Evolutionary conservation across 2,329 filamentous ascomycete genomes (phyloP).

Genomic region (Chalaropsis ovoidea): DNA sequence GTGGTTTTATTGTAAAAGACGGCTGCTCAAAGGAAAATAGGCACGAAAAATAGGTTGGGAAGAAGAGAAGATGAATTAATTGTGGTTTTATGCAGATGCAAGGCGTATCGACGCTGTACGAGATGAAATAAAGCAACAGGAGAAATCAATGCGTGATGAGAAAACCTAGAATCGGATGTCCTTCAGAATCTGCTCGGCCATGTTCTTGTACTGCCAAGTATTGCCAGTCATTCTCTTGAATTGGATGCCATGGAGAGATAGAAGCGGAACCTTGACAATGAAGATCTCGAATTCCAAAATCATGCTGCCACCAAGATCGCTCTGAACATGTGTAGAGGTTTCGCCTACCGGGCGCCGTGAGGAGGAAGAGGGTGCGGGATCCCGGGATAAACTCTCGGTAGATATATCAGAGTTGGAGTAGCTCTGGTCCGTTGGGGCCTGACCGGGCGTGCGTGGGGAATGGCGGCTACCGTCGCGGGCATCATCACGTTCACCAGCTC

Average conservation of each 20-base stretch:
- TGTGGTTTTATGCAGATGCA: not conserved
- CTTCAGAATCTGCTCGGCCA: conserved; percentile 89
- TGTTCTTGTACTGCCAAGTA: conserved; percentile 97
- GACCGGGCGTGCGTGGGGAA: conserved; percentile 34
- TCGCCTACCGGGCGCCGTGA: conserved; percentile 51
- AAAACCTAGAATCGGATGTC: conserved; percentile 56
- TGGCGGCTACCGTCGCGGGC: conserved; percentile 47
- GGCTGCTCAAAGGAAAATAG: not conserved
- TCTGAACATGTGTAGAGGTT: conserved; percentile 85
- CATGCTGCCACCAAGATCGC: conserved; percentile 74
- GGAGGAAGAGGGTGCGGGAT: conserved; percentile 39
- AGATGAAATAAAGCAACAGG: not conserved
- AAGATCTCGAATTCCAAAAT: conserved; percentile 87
- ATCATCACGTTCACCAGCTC: conserved; percentile 58
- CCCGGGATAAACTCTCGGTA: conserved; percentile 57
- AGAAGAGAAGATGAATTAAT: conserved; percentile 3
- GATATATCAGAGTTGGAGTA: conserved; percentile 83
- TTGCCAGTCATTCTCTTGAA: conserved; percentile 95
- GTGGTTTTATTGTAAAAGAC: not conserved
- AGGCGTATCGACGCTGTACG: conserved; percentile 8
- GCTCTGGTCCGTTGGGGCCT: conserved; percentile 52
- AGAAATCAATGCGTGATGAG: not conserved
- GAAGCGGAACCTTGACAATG: conserved; percentile 90
- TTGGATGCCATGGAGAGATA: conserved; percentile 88
- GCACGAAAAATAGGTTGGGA: not conserved